Conservation (phyloP, 2,329 filamentous ascomycete genomes). For the Sporothrix inflata region DNA sequence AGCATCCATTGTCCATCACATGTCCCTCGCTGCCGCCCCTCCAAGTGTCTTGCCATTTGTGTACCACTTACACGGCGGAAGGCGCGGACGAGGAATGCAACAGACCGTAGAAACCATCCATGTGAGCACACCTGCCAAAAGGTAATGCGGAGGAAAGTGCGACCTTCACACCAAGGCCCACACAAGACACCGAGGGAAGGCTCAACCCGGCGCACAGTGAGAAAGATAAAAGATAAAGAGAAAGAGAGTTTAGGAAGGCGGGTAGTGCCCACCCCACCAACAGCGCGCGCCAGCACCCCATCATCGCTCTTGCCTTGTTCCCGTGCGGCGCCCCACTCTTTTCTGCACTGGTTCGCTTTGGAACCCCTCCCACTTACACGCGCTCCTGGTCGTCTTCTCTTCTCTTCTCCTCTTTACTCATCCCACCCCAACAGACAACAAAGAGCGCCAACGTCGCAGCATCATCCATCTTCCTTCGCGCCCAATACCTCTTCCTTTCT, state of each 20-base stretch:
- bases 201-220: not conserved
- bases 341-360: not conserved
- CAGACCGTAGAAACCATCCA: not conserved
- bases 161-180: not conserved
- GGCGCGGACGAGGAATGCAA: not conserved
- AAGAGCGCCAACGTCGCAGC: not conserved
- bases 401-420: slow-evolving; percentile 14
- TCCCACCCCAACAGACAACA: slow-evolving; percentile 22
- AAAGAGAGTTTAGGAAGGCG: not conserved
- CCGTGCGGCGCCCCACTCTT: not conserved
- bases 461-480: not conserved
- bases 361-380: slow-evolving; percentile 16
- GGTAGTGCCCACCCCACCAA: not conserved
- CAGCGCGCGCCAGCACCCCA: slow-evolving; percentile 8
- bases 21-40: not conserved
- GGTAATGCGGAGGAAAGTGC: slow-evolving; percentile 1
- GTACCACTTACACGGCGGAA: not conserved
- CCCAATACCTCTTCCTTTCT: not conserved
- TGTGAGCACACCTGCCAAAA: not conserved
- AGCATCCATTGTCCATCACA: not conserved
- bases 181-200: slow-evolving; percentile 4
- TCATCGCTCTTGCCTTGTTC: slow-evolving; percentile 21
- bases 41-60: not conserved
- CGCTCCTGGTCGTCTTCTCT: not conserved
- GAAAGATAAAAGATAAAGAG: not conserved